Evolutionary conservation across 2,329 filamentous ascomycete genomes (phyloP).

Genomic region (Nectriaceae sp.): DNA sequence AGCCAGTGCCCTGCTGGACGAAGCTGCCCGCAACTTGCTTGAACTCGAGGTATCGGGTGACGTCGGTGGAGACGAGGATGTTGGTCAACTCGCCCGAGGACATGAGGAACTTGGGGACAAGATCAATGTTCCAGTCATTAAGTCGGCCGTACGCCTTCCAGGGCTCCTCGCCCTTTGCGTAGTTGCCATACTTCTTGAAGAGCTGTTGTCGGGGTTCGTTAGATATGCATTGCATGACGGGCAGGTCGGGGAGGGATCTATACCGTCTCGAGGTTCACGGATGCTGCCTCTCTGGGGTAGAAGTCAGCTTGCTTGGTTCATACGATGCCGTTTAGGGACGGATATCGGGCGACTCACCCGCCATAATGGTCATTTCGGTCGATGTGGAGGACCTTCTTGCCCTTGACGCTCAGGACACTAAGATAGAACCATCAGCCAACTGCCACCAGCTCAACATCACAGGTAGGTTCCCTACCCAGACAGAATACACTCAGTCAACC

Average conservation of each 20-base stretch:
- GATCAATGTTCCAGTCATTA: conserved; percentile 99
- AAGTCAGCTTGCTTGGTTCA: conserved; percentile 25
- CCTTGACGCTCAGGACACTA: conserved; percentile 93
- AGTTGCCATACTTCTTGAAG: conserved; percentile 96
- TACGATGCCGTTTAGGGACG: background rate
- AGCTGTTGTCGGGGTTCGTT: conserved; percentile 57
- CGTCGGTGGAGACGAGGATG: conserved; percentile 95
- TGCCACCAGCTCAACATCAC: background rate
- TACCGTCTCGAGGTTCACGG: conserved; percentile 94
- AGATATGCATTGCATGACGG: background rate
- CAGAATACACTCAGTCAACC: conserved; percentile 97
- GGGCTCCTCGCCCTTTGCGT: conserved; percentile 75
- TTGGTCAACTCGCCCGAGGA: conserved; percentile 97
- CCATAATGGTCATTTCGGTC: conserved; percentile 98
- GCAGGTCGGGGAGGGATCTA: conserved; percentile 22
- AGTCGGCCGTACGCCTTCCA: conserved; percentile 97
- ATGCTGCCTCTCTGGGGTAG: conserved; percentile 75
- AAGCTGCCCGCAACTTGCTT: conserved; percentile 95
- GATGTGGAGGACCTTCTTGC: conserved; percentile 98
- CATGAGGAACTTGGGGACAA: conserved; percentile 98
- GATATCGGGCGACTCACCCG: conserved; percentile 65
- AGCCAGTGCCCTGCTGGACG: conserved; percentile 83
- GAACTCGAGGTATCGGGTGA: conserved; percentile 87
- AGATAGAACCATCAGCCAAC: conserved; percentile 20
- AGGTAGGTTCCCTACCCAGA: conserved; percentile 71